Conservation (phyloP, 352 stramenopile genomes). For the Salisapilia sapeloensis region DNA sequence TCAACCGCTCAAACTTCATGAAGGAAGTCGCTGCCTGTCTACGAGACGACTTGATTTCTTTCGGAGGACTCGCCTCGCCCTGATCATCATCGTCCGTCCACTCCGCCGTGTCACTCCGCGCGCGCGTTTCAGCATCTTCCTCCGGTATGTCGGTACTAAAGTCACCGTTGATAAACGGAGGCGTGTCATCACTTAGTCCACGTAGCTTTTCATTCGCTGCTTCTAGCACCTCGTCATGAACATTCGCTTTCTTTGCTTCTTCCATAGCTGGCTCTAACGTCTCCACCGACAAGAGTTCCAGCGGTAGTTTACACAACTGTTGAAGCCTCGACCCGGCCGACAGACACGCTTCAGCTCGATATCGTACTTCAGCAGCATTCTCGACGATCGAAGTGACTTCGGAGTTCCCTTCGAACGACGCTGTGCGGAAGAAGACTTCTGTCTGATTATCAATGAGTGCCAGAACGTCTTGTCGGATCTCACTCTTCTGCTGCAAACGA, state of each 20-base stretch:
- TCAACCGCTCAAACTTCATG: constrained; percentile 48
- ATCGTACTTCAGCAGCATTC: too few species aligned
- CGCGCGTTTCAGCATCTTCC: background rate
- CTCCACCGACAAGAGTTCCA: constrained; percentile 21
- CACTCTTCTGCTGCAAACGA: constrained; percentile 23
- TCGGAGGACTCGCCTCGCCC: constrained; percentile 6
- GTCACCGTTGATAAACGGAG: constrained; percentile 15
- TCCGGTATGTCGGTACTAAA: constrained; percentile 3
- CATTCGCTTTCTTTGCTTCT: constrained; percentile 28
- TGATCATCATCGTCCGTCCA: constrained; percentile 17
- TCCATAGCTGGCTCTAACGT: constrained; percentile 40
- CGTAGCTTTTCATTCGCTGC: constrained; percentile 43
- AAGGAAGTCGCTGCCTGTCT: constrained; percentile 11
- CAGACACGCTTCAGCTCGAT: constrained; percentile 34
- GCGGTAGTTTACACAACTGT: constrained; percentile 16
- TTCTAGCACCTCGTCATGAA: constrained; percentile 35
- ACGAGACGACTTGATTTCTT: constrained; percentile 13
- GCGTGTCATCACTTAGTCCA: constrained; percentile 8
- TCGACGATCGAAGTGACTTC: too few species aligned
- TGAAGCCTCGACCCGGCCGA: constrained; percentile 25
- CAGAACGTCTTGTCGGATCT: constrained; percentile 41
- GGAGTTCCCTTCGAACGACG: too few species aligned
- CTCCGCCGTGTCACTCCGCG: constrained; percentile 21
- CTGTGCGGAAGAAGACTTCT: constrained; percentile 23
- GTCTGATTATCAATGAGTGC: constrained; percentile 29